Base-by-base conservation (phyloP, 2,329 filamentous ascomycete genomes). In the Endocalyx cinctus region DNA sequence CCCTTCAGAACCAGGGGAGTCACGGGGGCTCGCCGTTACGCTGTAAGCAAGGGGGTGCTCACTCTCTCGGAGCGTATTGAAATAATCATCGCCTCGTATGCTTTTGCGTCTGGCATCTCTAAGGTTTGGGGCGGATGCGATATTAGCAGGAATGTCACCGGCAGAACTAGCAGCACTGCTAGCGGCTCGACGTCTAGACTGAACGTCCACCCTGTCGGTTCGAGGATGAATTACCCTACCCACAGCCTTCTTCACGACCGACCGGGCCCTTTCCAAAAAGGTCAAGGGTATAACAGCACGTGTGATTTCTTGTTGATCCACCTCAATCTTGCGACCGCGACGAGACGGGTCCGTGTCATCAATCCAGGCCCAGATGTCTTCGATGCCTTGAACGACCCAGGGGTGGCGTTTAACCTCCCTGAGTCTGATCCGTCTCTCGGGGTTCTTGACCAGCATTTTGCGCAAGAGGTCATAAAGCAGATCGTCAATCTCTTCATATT, bases 401-500 rank as follows among this genome's bases (percentile, higher is more conserved):
- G 83, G 82, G 55, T 98, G 92, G 39, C 85, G 82, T 59, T 97
- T 97, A 51, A 97, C 90, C 49, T 96, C 90, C 39, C 82, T 80
- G 32, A 98, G 69, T 6, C 86, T 84, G 50, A 98, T 96, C 25
- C 92, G 81, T 60, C 89, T 82, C 18, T 84, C 74, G 1, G 90
- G 89, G 52, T 97, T 87, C 63, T 97, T 98, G 47, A 76, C 82
- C 37, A 98, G 72, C 64, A 98, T 80, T 45, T 81, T 78, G 30
- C 68, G 71, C 17, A 98, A 63, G 10, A 98, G 70, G 55, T 98
- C 87, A 33, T 80, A 73, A 7, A 98, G 66, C 10, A 84, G 72
- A 29, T 87, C 81, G 43, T 90, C 85, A 18, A 98, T 77, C 10
- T 87, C 78, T 57, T 98, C 92, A 49, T 95, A 96, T 10, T 77